A percentile compares a stretch with the other conserved stretches of the same genome.
Evolutionary conservation across 1,284 basidiomycete species (phyloP).

Genomic region (Meira miltonrushii): DNA sequence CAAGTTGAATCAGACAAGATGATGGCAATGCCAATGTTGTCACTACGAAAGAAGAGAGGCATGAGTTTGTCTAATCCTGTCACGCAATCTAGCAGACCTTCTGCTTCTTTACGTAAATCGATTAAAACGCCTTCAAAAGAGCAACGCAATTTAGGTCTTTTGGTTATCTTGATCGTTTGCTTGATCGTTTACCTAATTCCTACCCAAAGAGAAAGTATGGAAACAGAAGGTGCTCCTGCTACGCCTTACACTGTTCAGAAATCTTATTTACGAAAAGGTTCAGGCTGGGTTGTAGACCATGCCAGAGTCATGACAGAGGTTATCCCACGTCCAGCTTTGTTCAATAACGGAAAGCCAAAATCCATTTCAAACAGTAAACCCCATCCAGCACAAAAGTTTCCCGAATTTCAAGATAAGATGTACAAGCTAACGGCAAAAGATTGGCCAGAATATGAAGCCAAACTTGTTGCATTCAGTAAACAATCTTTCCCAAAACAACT

Average conservation of each 20-base stretch:
- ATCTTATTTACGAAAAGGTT: not conserved
- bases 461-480: not conserved
- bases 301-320: not conserved
- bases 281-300: conserved; percentile 1
- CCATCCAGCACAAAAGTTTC: not conserved
- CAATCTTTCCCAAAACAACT: not conserved
- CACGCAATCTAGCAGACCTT: no score
- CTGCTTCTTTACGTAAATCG: no score
- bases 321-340: not conserved
- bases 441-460: conserved; percentile 1
- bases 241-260: not conserved
- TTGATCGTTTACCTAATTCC: conserved; percentile 2
- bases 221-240: not conserved
- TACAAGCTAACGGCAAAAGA: conserved; percentile 1
- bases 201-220: not conserved
- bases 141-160: not conserved
- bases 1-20: no score
- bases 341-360: not conserved
- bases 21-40: no score
- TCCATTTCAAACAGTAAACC: conserved; percentile 3
- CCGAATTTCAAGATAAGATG: conserved; percentile 2
- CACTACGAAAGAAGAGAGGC: no score
- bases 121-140: not conserved
- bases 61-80: no score
- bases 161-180: not conserved